Evolutionary conservation across 768 basidiomycete species (phyloP), one percentile per base, ranked within the genome.

Genomic region (Lentinula sp.): DNA sequence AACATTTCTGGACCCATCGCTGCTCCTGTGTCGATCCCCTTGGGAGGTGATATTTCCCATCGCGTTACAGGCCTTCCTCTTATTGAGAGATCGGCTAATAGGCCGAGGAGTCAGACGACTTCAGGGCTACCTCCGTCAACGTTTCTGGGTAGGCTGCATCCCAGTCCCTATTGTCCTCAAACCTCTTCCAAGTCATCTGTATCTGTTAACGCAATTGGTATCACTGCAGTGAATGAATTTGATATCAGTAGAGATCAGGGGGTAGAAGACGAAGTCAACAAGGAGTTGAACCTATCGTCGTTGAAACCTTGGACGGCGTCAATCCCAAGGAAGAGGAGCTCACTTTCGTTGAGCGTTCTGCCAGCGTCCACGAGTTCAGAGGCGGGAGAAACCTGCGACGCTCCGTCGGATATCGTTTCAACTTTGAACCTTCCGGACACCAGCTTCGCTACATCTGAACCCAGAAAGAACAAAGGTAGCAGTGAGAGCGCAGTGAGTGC

Each of bases 241-340:
- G 18, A 36, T 39, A 41, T 20, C 20, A 41, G 4, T 8, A 32
- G 23, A 7, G 55, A 56, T 13, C 23, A 32, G 12, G 39, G 43
- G 9, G 20, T 43, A 23, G 55, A 56, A 23, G 55, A 42, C n/a
- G 55, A 56, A 45, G 43, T 56, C 39, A 43, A 32, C 23, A 43
- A 32, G 20, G 55, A 56, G 12, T 4, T 41, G 18, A 23, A 56
- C 18, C 43, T 56, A 16, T 56, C 55, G 41, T 41, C 23, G 13
- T 56, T 56, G 18, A 56, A 56, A 43, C 55, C 55, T 20, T 56
- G 55, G 55, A 43, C 55, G 28, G 55, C 55, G 13, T 56, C 55
- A 7, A 56, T 56, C 3, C 55, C 55, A 2, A 56, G 55, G 28
- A 56, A 56, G 39, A 42, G 55, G 39, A 56, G 55, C 39, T 56